Percentiles rank a stretch among this genome's conserved stretches.
Evolutionary conservation across 140 eudicot species (phyloP).

Genomic region (Eryngium alpinum): DNA sequence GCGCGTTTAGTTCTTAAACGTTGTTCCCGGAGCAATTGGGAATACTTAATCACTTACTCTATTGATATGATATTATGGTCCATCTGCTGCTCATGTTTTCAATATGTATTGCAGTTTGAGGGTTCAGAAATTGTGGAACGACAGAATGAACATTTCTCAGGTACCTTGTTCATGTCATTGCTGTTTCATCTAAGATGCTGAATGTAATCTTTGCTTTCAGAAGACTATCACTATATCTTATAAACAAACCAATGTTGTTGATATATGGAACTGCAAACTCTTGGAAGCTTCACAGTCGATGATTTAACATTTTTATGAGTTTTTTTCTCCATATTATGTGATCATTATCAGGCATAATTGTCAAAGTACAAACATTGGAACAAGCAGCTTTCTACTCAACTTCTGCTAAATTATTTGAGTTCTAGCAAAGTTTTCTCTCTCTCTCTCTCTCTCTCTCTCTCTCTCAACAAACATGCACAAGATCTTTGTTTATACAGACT

Average conservation of each 20-base stretch:
- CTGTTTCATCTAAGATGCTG: background rate
- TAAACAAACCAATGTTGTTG: background rate
- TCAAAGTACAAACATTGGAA: background rate
- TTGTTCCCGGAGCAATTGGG: too few species aligned
- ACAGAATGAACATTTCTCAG: constrained; percentile 84
- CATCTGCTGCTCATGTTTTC: background rate
- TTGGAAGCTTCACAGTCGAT: background rate
- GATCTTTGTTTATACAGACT: background rate
- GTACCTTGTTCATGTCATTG: constrained; percentile 23
- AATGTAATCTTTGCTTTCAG: background rate
- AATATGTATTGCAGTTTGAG: constrained; percentile 70
- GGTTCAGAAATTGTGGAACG: constrained; percentile 74
- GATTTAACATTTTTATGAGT: background rate
- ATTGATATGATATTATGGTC: background rate
- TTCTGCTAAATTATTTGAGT: background rate
- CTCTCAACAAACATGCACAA: background rate
- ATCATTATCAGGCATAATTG: background rate
- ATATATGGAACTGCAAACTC: background rate
- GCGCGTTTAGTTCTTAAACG: too few species aligned
- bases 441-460: background rate
- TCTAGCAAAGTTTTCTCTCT: background rate
- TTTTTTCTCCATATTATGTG: background rate
- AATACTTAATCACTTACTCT: background rate
- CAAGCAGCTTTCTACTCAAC: background rate
- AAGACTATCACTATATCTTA: background rate